phyloP scores from a whole-genome alignment of 1,284 basidiomycete genomes.

The Sanguinoderma infundibulare region DNA sequence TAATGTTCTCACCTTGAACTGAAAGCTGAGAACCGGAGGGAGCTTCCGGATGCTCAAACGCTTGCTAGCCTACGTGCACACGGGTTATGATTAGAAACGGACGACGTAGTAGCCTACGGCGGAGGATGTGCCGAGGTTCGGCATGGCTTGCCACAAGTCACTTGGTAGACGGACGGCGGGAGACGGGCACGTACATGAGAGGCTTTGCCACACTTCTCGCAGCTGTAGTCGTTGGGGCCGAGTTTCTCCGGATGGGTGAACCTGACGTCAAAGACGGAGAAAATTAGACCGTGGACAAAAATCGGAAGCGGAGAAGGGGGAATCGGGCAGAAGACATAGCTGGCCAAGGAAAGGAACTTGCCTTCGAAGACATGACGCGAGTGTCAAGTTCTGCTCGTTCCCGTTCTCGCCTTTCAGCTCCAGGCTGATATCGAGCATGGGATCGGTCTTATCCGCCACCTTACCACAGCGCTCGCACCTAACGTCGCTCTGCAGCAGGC shows the following conservation, averaged over 20 bases:
- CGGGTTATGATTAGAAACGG: slow-evolving; percentile 14
- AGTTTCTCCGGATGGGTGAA: slow-evolving; percentile 81
- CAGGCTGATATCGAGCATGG: slow-evolving; percentile 91
- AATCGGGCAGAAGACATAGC: background rate
- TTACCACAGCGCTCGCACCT: slow-evolving; percentile 83
- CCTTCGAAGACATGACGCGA: slow-evolving; percentile 75
- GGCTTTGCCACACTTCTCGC: slow-evolving; percentile 72
- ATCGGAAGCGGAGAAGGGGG: background rate
- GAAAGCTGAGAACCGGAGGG: slow-evolving; percentile 91
- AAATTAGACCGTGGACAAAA: slow-evolving; percentile 5
- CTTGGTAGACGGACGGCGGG: slow-evolving; percentile 4
- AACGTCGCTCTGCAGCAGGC: slow-evolving; percentile 88
- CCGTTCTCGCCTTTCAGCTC: slow-evolving; percentile 72
- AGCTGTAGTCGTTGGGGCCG: slow-evolving; percentile 73
- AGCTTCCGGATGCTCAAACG: slow-evolving; percentile 85
- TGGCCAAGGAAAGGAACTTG: slow-evolving; percentile 34
- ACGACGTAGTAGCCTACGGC: background rate
- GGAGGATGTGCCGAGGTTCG: background rate
- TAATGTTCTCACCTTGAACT: slow-evolving; percentile 78
- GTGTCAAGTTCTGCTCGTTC: slow-evolving; percentile 55
- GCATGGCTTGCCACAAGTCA: background rate
- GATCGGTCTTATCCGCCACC: slow-evolving; percentile 83
- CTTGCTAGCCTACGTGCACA: slow-evolving; percentile 69
- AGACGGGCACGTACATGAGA: slow-evolving; percentile 51
- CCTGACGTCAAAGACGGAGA: slow-evolving; percentile 41